Evolutionary conservation across 2,329 filamentous ascomycete species (phyloP).

Genomic region (Acrodontium crateriforme): DNA sequence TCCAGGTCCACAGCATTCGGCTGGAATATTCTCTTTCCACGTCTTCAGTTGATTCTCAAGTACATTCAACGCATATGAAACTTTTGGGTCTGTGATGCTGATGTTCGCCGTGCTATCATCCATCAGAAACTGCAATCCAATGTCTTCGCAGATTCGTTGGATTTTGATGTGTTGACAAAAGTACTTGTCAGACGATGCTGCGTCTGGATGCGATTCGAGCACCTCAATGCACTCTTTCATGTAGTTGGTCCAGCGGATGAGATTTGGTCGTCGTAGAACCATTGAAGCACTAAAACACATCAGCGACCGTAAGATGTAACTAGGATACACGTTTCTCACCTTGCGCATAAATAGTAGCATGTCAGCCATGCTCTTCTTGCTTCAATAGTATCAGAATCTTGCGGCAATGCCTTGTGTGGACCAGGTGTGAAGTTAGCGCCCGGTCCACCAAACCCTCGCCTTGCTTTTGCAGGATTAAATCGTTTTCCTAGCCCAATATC

Average conservation of each 20-base stretch:
- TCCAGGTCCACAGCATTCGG: slow-evolving; percentile 22
- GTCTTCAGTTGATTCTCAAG: slow-evolving; percentile 40
- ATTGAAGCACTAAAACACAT: slow-evolving; percentile 36
- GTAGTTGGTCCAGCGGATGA: slow-evolving; percentile 48
- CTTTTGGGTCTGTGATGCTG: slow-evolving; percentile 40
- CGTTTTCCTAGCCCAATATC: slow-evolving; percentile 63
- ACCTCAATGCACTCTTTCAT: slow-evolving; percentile 49
- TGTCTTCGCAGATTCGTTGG: slow-evolving; percentile 44
- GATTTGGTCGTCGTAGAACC: slow-evolving; percentile 43
- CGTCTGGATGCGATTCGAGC: slow-evolving; percentile 41
- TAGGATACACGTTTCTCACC: slow-evolving; percentile 21
- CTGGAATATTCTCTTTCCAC: slow-evolving; percentile 31
- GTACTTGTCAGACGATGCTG: slow-evolving; percentile 41
- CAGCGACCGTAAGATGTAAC: slow-evolving; percentile 1
- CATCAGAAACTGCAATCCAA: slow-evolving; percentile 43
- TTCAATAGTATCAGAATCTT: slow-evolving; percentile 40
- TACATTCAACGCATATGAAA: slow-evolving; percentile 40
- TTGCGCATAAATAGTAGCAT: slow-evolving; percentile 48
- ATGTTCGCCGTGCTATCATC: slow-evolving; percentile 38
- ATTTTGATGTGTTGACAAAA: slow-evolving; percentile 46
- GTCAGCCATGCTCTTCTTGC: slow-evolving; percentile 45
- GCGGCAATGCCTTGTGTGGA: slow-evolving; percentile 13
- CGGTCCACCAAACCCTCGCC: slow-evolving; percentile 21
- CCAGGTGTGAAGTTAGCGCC: slow-evolving; percentile 21
- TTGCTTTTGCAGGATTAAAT: slow-evolving; percentile 24